These are phyloP conservation scores for Aspergillus neotritici DNA, from an alignment of 2,329 filamentous ascomycete genomes.

Conservation along the genomic window DNA sequence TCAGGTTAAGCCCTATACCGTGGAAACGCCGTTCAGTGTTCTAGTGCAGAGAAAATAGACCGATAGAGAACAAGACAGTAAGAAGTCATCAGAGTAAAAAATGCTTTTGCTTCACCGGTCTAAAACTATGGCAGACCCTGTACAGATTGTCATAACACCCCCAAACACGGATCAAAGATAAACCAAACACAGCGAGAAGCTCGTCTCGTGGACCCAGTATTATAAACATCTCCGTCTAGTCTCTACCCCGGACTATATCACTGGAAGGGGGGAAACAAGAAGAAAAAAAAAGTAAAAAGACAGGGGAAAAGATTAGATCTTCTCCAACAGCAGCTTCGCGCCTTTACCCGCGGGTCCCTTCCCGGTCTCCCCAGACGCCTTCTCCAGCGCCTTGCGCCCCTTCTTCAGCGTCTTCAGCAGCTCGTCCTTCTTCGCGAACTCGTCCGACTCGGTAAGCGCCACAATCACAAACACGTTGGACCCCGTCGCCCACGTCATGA, in stretches of 20 bases:
- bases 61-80: background rate
- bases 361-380: conserved; percentile 51
- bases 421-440: conserved; percentile 62
- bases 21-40: too few relatives aligned
- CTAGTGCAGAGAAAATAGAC: background rate
- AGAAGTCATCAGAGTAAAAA: too few relatives aligned
- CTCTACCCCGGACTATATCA: background rate
- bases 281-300: too few relatives aligned
- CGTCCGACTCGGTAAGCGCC: conserved; percentile 67
- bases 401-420: conserved; percentile 66
- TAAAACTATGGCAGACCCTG: conserved; percentile 7
- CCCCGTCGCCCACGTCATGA: conserved; percentile 79
- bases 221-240: background rate
- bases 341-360: conserved; percentile 45
- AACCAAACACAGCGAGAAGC: background rate
- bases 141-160: conserved; percentile 4
- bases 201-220: background rate
- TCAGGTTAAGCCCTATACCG: too few relatives aligned
- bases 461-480: conserved; percentile 82
- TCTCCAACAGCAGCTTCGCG: conserved; percentile 36
- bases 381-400: conserved; percentile 63
- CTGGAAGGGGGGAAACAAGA: background rate
- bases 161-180: conserved; percentile 2
- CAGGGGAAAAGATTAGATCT: too few relatives aligned
- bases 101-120: conserved; percentile 9